Percentiles rank a stretch among this genome's conserved stretches.
Conservation (phyloP, 441 rosid genomes). For the Gossypium laxum region DNA sequence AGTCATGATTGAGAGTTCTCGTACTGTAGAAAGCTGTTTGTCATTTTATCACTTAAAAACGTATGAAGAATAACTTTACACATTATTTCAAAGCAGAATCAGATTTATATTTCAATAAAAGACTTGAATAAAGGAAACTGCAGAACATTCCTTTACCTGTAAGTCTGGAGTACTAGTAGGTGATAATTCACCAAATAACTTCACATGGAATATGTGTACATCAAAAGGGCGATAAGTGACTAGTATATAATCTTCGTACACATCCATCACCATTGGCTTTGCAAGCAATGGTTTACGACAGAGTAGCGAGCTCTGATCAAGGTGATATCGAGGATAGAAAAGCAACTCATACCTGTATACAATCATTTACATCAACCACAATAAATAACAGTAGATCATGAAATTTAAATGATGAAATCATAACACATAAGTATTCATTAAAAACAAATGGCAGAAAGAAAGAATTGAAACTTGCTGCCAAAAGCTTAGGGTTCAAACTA, state of each 20-base stretch:
- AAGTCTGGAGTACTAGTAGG: conserved; percentile 66
- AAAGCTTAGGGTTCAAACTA: background rate
- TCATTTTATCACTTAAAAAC: conserved; percentile 97
- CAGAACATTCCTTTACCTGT: conserved; percentile 46
- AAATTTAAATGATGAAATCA: background rate
- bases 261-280: conserved; percentile 97
- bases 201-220: conserved; percentile 78
- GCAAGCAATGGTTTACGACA: conserved; percentile 76
- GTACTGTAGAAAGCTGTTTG: conserved; percentile 99
- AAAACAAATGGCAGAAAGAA: background rate
- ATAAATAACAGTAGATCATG: background rate
- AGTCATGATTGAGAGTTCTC: conserved; percentile 98
- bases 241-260: conserved; percentile 68
- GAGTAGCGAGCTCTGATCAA: conserved; percentile 84
- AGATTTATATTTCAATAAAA: conserved; percentile 1
- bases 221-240: conserved; percentile 85
- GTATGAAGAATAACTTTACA: conserved; percentile 37
- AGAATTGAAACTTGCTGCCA: background rate
- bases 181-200: conserved; percentile 62
- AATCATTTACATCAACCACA: conserved; percentile 7
- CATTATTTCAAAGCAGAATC: background rate
- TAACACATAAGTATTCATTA: background rate
- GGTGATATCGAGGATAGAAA: conserved; percentile 92
- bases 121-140: background rate
- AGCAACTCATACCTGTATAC: conserved; percentile 78